Conservation (phyloP, 768 basidiomycete species). For the Russula dissimulans region DNA sequence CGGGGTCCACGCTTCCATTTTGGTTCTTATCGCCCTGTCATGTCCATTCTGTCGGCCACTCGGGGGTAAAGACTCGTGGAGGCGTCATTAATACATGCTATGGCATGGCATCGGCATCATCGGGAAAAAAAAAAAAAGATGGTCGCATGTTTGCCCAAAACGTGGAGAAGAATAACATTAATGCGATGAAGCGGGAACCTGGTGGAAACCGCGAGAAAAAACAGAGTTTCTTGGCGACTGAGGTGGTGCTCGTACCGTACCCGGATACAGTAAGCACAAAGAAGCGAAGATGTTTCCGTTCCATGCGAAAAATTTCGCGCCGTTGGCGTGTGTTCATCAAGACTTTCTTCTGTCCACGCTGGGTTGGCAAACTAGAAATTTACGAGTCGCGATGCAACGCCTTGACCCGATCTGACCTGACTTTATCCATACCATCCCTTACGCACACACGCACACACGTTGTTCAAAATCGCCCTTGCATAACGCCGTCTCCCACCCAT, state of each 20-base stretch:
- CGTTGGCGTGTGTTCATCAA: background rate
- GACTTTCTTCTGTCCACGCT: no score
- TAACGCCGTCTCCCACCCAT: background rate
- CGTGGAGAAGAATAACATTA: background rate
- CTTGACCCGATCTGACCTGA: background rate
- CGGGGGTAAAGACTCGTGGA: background rate
- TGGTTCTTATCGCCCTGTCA: background rate
- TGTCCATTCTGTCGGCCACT: conserved; percentile 4
- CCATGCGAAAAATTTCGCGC: conserved; percentile 3
- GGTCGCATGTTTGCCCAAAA: background rate
- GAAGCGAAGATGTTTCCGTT: background rate
- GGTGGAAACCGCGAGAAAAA: background rate
- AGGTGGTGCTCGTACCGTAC: background rate
- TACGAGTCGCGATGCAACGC: no score
- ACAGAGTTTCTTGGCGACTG: background rate
- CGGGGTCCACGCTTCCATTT: conserved; percentile 12
- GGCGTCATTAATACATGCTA: background rate
- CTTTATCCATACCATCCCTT: background rate
- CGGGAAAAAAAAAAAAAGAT: background rate
- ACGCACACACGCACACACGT: background rate
- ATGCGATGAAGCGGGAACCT: background rate
- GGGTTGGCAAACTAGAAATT: no score
- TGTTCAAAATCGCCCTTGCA: background rate
- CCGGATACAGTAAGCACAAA: background rate
- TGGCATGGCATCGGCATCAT: background rate